Evolutionary conservation across 371 early-diverging fungal genomes (phyloP), one percentile per base, ranked within the genome.

Genomic region (Syncephalastrum monosporum): DNA sequence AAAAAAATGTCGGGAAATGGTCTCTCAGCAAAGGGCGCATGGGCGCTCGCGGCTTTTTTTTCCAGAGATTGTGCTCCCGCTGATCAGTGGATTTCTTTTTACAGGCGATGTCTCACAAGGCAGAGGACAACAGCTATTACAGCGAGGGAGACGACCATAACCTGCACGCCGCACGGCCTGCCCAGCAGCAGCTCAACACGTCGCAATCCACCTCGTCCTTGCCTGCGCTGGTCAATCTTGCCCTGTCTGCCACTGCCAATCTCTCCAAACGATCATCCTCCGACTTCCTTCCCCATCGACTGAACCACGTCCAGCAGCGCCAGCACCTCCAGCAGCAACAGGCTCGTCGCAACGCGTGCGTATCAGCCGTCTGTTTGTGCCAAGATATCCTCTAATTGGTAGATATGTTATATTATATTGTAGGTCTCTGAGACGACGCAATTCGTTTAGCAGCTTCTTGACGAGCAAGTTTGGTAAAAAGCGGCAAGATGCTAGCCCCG

Each of bases 361-460:
- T 47, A 17, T 23, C 42, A 42, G 24, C 25, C 23, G 15, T 19
- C 38, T 13, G 27, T 13, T 7, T 47, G 21, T 23, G 52, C 14
- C 24, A 48, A 7, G 27, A 1, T 27, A 27, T 27, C 4, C 0
- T 27, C 27, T 27, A 27, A 27, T 27, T 27, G 27, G 27, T 27
- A 27, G 21, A 21, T 21, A 21, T 21, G 21, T 21, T 21, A 21
- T 38, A 19, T 44, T 46, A 23, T 49, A 5, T 50, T 47, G 16
- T 55, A 68, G 69, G 16, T 29, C 57, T 3, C 45, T 57, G 5
- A 55, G 66, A 41, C 60, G 78, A 50, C 65, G 78, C 21, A 75
- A 78, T 52, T 78, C 78, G 17, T 78, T 74, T 23, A 78, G 71
- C 33, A 78, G 71, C 50, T 78, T 72, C 41, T 50, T 74, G 23